Conservation (phyloP, 1,284 basidiomycete species). For the Erythrobasidium hasegawianum region DNA sequence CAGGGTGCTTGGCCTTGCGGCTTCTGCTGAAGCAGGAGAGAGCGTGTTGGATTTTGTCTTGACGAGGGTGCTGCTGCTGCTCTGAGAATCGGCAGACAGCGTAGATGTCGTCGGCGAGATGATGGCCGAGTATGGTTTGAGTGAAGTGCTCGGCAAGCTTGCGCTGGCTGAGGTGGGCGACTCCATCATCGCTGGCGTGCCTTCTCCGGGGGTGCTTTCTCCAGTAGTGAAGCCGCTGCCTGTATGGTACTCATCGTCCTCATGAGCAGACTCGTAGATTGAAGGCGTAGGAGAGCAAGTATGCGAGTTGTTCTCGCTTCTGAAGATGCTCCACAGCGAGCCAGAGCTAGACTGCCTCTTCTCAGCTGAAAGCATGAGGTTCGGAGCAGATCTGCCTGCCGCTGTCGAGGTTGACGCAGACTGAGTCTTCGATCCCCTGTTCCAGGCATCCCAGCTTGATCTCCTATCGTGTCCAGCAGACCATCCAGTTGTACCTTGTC, state of each 20-base stretch:
- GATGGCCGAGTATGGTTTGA: background rate
- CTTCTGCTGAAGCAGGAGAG: background rate
- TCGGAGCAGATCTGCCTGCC: conserved; percentile 21
- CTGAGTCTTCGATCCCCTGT: background rate
- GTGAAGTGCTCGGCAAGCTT: conserved; percentile 1
- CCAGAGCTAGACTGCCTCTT: conserved; percentile 26
- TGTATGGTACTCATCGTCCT: conserved; percentile 8
- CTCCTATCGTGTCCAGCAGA: conserved; percentile 19
- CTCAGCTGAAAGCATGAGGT: conserved; percentile 19
- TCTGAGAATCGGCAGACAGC: background rate
- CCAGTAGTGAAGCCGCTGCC: background rate
- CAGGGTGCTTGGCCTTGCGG: conserved; percentile 1
- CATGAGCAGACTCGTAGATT: conserved; percentile 25
- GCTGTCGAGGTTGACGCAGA: background rate
- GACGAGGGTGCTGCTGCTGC: background rate
- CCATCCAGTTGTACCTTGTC: background rate
- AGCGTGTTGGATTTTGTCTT: background rate
- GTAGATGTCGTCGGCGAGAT: background rate
- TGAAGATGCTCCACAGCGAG: conserved; percentile 30
- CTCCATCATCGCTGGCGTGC: background rate
- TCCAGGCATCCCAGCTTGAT: conserved; percentile 29
- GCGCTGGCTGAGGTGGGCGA: background rate
- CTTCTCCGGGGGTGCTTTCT: background rate
- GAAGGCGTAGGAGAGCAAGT: conserved; percentile 23
- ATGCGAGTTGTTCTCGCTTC: conserved; percentile 8